phyloP scores from a whole-genome alignment of 768 basidiomycete genomes.

The Pleurotus sapidus region DNA sequence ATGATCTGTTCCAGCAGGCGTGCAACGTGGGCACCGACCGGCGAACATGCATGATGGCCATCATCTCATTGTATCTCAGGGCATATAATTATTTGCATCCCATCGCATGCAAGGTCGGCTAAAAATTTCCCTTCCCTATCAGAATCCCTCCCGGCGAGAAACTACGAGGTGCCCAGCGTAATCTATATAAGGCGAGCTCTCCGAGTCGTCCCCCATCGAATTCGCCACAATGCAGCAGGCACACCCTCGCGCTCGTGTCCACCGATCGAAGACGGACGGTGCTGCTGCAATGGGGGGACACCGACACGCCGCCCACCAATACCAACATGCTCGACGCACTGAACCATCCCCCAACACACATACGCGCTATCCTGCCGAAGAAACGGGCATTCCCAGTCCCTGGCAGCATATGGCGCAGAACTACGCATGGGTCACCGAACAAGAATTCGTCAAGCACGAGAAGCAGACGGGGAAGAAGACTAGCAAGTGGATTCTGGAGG shows the following conservation, averaged over 20 bases:
- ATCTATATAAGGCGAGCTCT: constrained; percentile 7
- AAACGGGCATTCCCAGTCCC: constrained; percentile 19
- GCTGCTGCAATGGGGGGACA: constrained; percentile 2
- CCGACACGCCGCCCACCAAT: background rate
- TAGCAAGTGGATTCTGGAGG: constrained; percentile 64
- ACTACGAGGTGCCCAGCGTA: background rate
- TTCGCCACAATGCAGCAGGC: background rate
- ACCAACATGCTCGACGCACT: constrained; percentile 13
- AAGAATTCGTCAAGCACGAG: constrained; percentile 42
- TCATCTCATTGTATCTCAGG: background rate
- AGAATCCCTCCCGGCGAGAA: background rate
- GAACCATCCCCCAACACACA: constrained; percentile 1
- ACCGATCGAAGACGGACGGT: constrained; percentile 3
- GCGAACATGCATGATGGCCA: background rate
- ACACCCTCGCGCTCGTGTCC: background rate
- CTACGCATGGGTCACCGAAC: constrained; percentile 51
- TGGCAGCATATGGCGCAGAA: constrained; percentile 43
- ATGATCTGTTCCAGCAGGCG: constrained; percentile 1
- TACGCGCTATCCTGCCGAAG: constrained; percentile 15
- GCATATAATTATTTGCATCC: background rate
- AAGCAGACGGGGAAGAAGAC: constrained; percentile 44
- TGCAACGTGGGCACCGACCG: constrained; percentile 6
- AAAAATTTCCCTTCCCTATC: background rate
- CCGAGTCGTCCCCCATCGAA: background rate
- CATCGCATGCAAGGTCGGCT: background rate